Evolutionary conservation across 1,284 basidiomycete genomes (phyloP), one percentile per base, ranked within the genome.

Genomic region (Austroboletus rostrupii): DNA sequence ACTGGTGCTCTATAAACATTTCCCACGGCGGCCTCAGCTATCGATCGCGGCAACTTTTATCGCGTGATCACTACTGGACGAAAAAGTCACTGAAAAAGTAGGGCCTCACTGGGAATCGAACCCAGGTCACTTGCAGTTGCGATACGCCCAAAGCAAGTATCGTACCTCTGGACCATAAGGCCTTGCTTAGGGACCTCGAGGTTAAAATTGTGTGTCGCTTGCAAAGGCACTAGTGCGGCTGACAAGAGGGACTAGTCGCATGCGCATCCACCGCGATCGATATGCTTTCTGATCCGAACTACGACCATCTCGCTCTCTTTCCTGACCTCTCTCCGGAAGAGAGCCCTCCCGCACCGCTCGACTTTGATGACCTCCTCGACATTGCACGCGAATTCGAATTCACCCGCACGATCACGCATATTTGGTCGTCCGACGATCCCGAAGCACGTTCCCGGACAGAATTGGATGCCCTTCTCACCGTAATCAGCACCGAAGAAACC

Each of bases 161-260:
- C 73, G 72, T 73, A 75, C 72, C 72, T 72, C 72, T 73, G 66
- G 73, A 73, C 73, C 64, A 75, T 61, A 69, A 69, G 68, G 68
- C 72, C 69, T 13, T 40, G 35, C 0, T 1, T 28, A 1, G 1
- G 5, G 0, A 7, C 7, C 23, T 26, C 23, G 2, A 26, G 23
- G 23, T 26, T 26, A 7, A 26, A 26, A 26, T 8, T 26, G 23
- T 26, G 23, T 26, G 23, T 7, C 9, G 23, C 6, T 26, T 26
- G 6, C 23, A 26, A 5, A 26, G 3, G 23, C 23, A 26, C 9
- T 26, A 26, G 23, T 26, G 23, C 23, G 23, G 23, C 23, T 26
- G 23, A 26, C 23, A 8, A 26, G 9, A 26, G 23, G 23, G 23
- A 26, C 23, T 26, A 26, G 23, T 26, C 23, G 4, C 9, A 8